Evolutionary conservation across 106 monocot genomes (phyloP).

Genomic region (Apostasia shenzhenica): DNA sequence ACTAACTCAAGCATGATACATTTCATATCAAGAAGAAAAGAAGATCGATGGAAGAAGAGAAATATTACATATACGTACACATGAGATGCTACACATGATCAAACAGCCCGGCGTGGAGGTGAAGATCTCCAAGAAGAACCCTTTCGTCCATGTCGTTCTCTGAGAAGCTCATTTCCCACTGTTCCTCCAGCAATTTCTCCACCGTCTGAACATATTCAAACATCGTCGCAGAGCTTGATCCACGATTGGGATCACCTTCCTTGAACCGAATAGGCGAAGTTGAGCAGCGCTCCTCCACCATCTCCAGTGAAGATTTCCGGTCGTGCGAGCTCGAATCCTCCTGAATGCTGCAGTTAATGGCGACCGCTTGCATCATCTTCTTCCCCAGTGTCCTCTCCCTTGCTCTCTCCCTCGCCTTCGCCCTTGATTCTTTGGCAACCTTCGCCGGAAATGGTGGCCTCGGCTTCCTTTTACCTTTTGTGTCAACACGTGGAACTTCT

Average conservation of each 20-base stretch:
- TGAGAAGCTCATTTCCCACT: neutral
- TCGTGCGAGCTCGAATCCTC: conserved; percentile 14
- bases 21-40: no score
- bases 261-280: neutral
- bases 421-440: conserved; percentile 20
- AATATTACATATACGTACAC: no score
- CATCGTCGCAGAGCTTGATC: neutral
- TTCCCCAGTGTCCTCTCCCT: conserved; percentile 48
- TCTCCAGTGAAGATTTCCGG: conserved; percentile 14
- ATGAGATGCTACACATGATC: neutral
- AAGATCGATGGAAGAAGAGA: no score
- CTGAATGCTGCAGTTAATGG: neutral
- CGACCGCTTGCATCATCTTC: conserved; percentile 8
- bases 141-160: neutral
- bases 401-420: conserved; percentile 35
- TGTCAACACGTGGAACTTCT: neutral
- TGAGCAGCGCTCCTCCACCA: conserved; percentile 14
- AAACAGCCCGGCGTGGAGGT: neutral
- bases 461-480: neutral
- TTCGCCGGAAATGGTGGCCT: neutral
- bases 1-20: no score
- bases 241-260: neutral
- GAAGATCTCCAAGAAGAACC: neutral
- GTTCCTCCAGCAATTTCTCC: neutral
- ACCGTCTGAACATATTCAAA: neutral